Conservation (phyloP, 768 basidiomycete genomes). For the Boletales sp. region DNA sequence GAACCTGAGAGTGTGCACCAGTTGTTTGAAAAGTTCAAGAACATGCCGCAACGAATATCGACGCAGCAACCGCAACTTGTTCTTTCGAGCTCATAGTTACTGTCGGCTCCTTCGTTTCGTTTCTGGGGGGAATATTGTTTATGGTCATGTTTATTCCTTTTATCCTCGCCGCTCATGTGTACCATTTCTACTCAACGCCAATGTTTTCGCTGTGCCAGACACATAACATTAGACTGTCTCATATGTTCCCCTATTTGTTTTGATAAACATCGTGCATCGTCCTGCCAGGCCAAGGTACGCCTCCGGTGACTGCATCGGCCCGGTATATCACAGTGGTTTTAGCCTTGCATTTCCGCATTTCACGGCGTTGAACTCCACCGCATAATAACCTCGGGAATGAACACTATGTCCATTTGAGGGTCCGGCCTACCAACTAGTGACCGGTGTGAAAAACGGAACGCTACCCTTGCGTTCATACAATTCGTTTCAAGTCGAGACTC, state of each 20-base stretch:
- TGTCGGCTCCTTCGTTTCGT: too few species aligned
- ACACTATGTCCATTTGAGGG: not conserved
- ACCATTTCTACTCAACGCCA: slow-evolving; percentile 6
- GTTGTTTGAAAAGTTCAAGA: slow-evolving; percentile 41
- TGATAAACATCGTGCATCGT: not conserved
- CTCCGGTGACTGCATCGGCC: too few species aligned
- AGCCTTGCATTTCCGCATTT: not conserved
- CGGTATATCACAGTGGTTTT: too few species aligned
- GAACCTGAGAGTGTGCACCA: slow-evolving; percentile 46
- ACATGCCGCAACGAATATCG: slow-evolving; percentile 13
- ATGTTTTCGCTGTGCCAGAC: not conserved
- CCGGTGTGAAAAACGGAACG: not conserved
- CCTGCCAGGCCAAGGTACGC: not conserved
- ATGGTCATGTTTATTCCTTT: slow-evolving; percentile 17
- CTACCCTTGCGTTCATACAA: too few species aligned
- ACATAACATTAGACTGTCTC: not conserved
- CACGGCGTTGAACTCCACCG: not conserved
- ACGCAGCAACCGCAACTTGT: slow-evolving; percentile 8
- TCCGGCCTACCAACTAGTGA: not conserved
- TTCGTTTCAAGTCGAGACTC: too few species aligned
- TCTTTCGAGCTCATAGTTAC: slow-evolving; percentile 12
- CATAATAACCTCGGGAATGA: not conserved
- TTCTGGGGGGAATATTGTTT: not conserved
- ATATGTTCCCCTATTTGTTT: not conserved
- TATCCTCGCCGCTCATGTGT: slow-evolving; percentile 15